Base-by-base conservation (phyloP, 73 alveolate species). In the Paramecium sonneborni region DNA sequence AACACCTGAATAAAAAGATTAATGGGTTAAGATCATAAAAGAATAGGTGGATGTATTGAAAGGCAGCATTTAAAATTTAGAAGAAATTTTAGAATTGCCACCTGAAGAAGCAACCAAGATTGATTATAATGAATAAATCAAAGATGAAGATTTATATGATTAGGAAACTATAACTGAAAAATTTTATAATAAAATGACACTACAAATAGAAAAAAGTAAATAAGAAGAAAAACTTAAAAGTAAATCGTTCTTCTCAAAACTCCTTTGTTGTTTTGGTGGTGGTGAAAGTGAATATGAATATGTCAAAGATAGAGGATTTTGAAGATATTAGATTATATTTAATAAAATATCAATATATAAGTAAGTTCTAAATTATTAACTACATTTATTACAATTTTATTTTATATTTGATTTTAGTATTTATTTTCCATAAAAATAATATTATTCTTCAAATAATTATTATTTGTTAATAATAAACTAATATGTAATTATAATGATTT, bases 161-260 rank as follows among this genome's bases (percentile, higher is more conserved):
- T 28, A 79, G 55, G 90, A 79, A 79, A 43, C 90, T 1, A 43
- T 79, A 9, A 24, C 90, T 41, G 70, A 21, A 23, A 79, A 79
- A 37, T 79, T 79, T 46, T 79, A 79, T 14, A 79, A 79, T 11
- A 79, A 79, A 39, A 79, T 79, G 90, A 39, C 90, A 20, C 28
- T 79, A 41, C 14, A 44, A 30, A 79, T 79, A 9, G 90, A 79
- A 28, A 79, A 34, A n/a, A n/a, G n/a, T n/a, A n/a, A 30, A 20
- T 34, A 35, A n/a, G 86, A 72, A 20, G 86, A 2, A 18, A 1
- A 34, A 72, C 20, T 72, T 1, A 79, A 79, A 34, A 79, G 55
- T 11, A 43, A 79, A 34, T 23, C 41, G 11, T 79, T 79, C 20
- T 79, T 46, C 4, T 79, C 90, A 20, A 79, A 79, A 44, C 0